These are phyloP conservation scores for Trichoderma sp. DNA, from an alignment of 2,329 filamentous ascomycete species.

Conservation along the genomic window DNA sequence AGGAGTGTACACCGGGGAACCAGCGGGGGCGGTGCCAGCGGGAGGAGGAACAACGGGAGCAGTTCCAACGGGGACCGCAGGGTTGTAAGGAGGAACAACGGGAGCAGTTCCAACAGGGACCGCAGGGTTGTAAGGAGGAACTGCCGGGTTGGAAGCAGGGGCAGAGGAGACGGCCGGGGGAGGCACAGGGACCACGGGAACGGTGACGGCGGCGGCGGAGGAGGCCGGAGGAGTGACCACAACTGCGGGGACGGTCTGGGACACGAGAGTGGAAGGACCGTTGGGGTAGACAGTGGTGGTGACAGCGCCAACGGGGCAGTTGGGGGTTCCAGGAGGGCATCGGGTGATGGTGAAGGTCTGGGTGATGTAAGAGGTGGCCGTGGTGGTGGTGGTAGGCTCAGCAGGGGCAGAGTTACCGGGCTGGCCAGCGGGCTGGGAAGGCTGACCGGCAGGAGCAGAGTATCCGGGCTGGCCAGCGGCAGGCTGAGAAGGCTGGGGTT, in stretches of 20 bases:
- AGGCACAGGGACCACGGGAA: constrained; percentile 7
- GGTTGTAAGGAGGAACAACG: constrained; percentile 25
- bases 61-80: constrained; percentile 9
- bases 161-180: constrained; percentile 13
- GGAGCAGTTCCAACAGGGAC: constrained; percentile 8
- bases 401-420: constrained; percentile 10
- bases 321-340: constrained; percentile 35
- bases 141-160: constrained; percentile 15
- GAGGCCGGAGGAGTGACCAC: constrained; percentile 9
- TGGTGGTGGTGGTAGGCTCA: constrained; percentile 24
- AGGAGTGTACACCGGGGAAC: constrained; percentile 24
- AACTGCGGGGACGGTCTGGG: constrained; percentile 16
- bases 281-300: constrained; percentile 35
- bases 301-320: constrained; percentile 38
- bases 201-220: neutral
- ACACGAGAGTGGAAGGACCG: constrained; percentile 32
- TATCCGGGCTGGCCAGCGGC: neutral
- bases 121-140: constrained; percentile 30
- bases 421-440: neutral
- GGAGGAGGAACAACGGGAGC: constrained; percentile 17
- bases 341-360: constrained; percentile 39
- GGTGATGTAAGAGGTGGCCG: constrained; percentile 36
- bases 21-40: constrained; percentile 17
- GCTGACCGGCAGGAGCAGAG: neutral
- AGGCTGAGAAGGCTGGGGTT: neutral